phyloP scores from a whole-genome alignment of 129 eudicot species.

The Calendula officinalis region DNA sequence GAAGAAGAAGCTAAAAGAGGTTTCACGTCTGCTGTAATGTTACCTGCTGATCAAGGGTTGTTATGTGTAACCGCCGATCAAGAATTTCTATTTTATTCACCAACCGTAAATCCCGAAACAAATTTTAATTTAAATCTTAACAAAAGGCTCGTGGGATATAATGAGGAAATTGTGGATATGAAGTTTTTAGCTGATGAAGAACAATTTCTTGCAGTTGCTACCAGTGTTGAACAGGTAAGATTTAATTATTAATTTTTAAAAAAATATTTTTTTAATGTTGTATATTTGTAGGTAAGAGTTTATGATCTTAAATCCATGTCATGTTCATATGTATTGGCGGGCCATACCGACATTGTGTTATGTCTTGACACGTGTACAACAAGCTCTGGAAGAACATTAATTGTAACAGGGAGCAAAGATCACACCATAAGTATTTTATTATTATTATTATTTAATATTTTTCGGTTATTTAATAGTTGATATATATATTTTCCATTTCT shows the following conservation, averaged over 20 bases:
- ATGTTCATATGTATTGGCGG: slow-evolving; percentile 84
- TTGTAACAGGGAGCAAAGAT: slow-evolving; percentile 98
- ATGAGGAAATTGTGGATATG: slow-evolving; percentile 92
- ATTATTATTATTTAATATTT: neutral
- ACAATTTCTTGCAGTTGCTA: slow-evolving; percentile 85
- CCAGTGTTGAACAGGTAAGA: slow-evolving; percentile 85
- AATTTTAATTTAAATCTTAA: slow-evolving; percentile 43
- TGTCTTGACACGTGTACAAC: slow-evolving; percentile 82
- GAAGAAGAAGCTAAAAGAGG: slow-evolving; percentile 73
- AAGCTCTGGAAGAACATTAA: slow-evolving; percentile 70
- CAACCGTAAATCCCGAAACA: slow-evolving; percentile 45
- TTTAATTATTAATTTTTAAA: neutral
- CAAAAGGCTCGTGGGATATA: slow-evolving; percentile 81
- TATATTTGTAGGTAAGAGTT: slow-evolving; percentile 63
- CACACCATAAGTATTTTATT: slow-evolving; percentile 48
- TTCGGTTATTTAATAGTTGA: neutral
- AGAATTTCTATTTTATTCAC: slow-evolving; percentile 73
- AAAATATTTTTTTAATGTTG: slow-evolving; percentile 5
- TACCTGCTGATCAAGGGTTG: slow-evolving; percentile 74
- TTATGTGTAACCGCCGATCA: slow-evolving; percentile 94
- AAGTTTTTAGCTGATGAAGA: slow-evolving; percentile 88
- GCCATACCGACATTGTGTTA: slow-evolving; percentile 76
- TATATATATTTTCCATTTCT: neutral
- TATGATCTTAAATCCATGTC: slow-evolving; percentile 93
- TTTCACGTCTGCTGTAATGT: slow-evolving; percentile 73